A percentile compares a stretch with the other conserved stretches of the same genome.
Evolutionary conservation across 768 basidiomycete species (phyloP).

Genomic region (Leucocoprinus birnbaumii): DNA sequence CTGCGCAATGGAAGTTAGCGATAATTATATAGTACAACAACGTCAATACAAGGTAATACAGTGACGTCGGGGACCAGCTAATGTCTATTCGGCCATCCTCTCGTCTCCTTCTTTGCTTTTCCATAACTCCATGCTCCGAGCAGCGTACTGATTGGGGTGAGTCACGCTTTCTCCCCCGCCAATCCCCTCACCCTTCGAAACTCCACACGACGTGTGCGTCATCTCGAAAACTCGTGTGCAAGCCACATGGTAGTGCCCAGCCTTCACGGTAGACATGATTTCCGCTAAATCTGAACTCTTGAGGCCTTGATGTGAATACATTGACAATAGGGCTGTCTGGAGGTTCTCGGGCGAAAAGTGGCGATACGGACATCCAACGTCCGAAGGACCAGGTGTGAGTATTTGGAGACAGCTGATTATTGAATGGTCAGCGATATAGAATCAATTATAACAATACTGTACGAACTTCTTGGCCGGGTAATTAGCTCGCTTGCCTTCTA

Average conservation of each 20-base stretch:
- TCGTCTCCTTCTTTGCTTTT: slow-evolving; percentile 39
- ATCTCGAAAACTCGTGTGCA: slow-evolving; percentile 97
- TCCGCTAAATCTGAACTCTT: slow-evolving; percentile 73
- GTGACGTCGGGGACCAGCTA: not conserved
- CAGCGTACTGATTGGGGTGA: slow-evolving; percentile 91
- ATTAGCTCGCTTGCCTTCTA: slow-evolving; percentile 93
- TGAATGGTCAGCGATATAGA: slow-evolving; percentile 1
- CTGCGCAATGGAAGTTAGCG: not conserved
- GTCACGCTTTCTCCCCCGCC: slow-evolving; percentile 84
- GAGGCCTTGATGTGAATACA: slow-evolving; percentile 64
- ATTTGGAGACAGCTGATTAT: slow-evolving; percentile 86
- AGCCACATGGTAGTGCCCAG: slow-evolving; percentile 87
- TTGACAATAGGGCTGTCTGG: slow-evolving; percentile 66
- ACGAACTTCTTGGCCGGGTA: slow-evolving; percentile 88
- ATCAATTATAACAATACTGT: not conserved
- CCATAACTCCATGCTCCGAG: slow-evolving; percentile 68
- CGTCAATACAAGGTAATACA: not conserved
- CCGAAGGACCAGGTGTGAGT: slow-evolving; percentile 56
- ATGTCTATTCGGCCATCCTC: slow-evolving; percentile 38
- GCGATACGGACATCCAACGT: slow-evolving; percentile 91
- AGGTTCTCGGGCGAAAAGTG: slow-evolving; percentile 86
- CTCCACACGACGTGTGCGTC: slow-evolving; percentile 68
- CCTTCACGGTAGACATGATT: slow-evolving; percentile 76
- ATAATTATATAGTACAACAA: not conserved
- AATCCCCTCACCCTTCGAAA: slow-evolving; percentile 88